Evolutionary conservation across 2,329 filamentous ascomycete genomes (phyloP).

Genomic region (Macrophomina tecta): DNA sequence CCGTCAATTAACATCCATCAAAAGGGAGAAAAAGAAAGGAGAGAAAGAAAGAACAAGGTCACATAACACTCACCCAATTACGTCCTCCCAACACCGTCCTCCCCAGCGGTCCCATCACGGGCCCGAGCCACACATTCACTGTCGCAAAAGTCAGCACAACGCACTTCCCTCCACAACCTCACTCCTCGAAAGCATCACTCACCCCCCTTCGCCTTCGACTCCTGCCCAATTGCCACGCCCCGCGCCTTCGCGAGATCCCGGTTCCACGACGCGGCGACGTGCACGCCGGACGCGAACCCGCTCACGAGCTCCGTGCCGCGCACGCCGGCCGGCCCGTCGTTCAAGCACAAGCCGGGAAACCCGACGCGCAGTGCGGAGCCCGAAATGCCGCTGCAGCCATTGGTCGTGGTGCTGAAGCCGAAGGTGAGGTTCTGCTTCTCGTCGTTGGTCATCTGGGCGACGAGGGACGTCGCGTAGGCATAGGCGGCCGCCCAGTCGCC

Average conservation of each 20-base stretch:
- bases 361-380: slow-evolving; percentile 38
- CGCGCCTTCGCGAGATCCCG: slow-evolving; percentile 41
- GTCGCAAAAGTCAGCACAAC: background rate
- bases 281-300: slow-evolving; percentile 47
- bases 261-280: slow-evolving; percentile 48
- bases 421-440: slow-evolving; percentile 48
- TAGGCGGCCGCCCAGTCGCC: slow-evolving; percentile 47
- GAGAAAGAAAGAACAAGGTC: background rate
- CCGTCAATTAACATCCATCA: background rate
- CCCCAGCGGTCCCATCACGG: slow-evolving; percentile 33
- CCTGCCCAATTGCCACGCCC: slow-evolving; percentile 43
- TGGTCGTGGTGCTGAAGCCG: slow-evolving; percentile 41
- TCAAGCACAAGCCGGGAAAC: slow-evolving; percentile 47
- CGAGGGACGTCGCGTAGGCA: slow-evolving; percentile 46
- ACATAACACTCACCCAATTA: slow-evolving; percentile 29
- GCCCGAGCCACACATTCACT: slow-evolving; percentile 13
- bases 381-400: slow-evolving; percentile 10
- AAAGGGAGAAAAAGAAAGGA: too few relatives aligned
- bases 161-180: too few relatives aligned
- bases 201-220: slow-evolving; percentile 51
- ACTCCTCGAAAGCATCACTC: slow-evolving; percentile 31
- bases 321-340: slow-evolving; percentile 49
- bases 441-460: slow-evolving; percentile 46
- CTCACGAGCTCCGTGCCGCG: slow-evolving; percentile 45
- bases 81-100: slow-evolving; percentile 51